Base-by-base conservation (phyloP, 2,329 filamentous ascomycete genomes). In the Sordariomycetes sp. region DNA sequence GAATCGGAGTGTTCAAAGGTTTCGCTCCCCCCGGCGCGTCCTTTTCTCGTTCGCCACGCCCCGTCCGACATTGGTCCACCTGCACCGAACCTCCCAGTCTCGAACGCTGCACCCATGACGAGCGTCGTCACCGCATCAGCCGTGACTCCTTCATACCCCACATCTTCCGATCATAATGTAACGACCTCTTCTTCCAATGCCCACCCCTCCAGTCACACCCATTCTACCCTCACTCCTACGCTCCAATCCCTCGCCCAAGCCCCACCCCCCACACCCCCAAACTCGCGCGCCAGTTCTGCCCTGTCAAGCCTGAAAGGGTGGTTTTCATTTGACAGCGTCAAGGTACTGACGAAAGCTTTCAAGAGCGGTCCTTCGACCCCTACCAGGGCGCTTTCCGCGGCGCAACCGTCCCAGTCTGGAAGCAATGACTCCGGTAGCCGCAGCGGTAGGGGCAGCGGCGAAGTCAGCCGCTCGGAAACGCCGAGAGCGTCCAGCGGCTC, bases 361-460 rank as follows among this genome's bases (percentile, higher is more conserved):
- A 95, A 96, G 91, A 95, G 90, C 77, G 94, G 89, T 65, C 88
- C 90, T 64, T 85, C 90, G 60, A 91, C 92, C 64, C 95, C 92
- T 58, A 92, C 90, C 62, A 86, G 92, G 73, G 88, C 91, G 60
- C 82, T 92, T 66, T 95, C 90, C 58, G 73, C 79, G 55, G 76
- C 79, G 59, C 77, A 78, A 50, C 76, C 78, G 13, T 76, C 78
- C 42, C 74, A 74, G 55, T 72, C 72, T 28, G 78, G 78, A 57
- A 75, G 74, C 62, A 66, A 68, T 53, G 69, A 70, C 28, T 52
- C 42, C 28, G 28, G 28, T 32, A 32, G 28, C 28, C 28, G 28
- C 28, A 32, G 28, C 28, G 28, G 28, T 8, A 32, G 28, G 17
- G 35, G 10, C 62, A 72, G 72, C 55, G 67, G 70, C 56, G 74